phyloP scores from a whole-genome alignment of 805 yeast species.

The Metschnikowia borealis region DNA sequence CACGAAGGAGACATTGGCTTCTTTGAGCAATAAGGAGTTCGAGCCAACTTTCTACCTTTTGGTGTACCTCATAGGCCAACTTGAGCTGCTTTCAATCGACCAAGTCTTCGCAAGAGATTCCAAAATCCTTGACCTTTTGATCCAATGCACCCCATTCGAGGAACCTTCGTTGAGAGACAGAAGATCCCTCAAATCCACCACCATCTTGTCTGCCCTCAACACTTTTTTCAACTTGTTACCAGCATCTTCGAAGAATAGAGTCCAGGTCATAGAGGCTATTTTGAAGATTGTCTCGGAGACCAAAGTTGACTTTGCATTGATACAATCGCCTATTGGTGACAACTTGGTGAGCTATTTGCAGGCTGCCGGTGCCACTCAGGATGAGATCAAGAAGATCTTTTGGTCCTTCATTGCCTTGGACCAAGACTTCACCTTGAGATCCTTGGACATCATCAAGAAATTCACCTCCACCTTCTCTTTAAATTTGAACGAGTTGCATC shows the following conservation, averaged over 20 bases:
- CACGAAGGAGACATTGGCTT: conserved; percentile 25
- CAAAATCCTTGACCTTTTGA: conserved; percentile 25
- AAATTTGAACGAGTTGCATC: conserved; percentile 23
- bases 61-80: conserved; percentile 31
- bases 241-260: conserved; percentile 28
- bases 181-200: conserved; percentile 39
- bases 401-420: conserved; percentile 40
- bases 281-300: conserved; percentile 29
- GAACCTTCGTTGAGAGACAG: conserved; percentile 43
- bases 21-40: conserved; percentile 41
- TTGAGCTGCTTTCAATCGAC: conserved; percentile 23
- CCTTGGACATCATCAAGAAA: conserved; percentile 34
- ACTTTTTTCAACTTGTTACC: conserved; percentile 42
- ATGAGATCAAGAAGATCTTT: conserved; percentile 27
- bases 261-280: conserved; percentile 29
- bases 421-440: conserved; percentile 22
- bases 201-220: conserved; percentile 38
- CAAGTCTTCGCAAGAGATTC: conserved; percentile 24
- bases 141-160: conserved; percentile 31
- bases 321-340: conserved; percentile 33
- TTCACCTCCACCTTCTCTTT: conserved; percentile 29
- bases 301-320: conserved; percentile 28
- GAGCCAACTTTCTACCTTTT: conserved; percentile 44
- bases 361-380: conserved; percentile 28
- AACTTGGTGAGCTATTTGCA: conserved; percentile 36